Evolutionary conservation across 2,329 filamentous ascomycete species (phyloP).

Genomic region (Paradendryphiella salina): DNA sequence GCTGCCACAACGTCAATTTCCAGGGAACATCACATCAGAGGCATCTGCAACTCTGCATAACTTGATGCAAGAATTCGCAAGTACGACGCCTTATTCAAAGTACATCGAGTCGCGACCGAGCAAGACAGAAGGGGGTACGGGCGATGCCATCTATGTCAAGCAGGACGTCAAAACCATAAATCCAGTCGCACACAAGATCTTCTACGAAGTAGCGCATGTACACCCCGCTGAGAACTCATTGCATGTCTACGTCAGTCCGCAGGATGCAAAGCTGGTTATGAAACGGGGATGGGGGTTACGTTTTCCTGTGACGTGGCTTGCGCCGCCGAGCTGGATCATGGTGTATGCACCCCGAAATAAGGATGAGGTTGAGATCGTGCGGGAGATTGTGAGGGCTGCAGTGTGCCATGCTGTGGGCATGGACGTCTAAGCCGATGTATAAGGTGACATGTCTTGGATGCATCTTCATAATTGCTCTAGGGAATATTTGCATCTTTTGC

Average conservation of each 20-base stretch:
- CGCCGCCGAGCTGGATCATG: conserved; percentile 56
- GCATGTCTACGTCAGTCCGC: conserved; percentile 77
- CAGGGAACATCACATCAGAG: conserved; percentile 25
- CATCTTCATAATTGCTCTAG: neutral
- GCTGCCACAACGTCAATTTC: conserved; percentile 36
- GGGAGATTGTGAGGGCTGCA: conserved; percentile 72
- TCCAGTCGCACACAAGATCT: conserved; percentile 35
- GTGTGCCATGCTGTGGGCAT: conserved; percentile 63
- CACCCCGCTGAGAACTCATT: conserved; percentile 75
- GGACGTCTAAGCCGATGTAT: conserved; percentile 13
- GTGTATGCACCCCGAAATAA: conserved; percentile 76
- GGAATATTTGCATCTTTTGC: neutral
- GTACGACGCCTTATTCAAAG: conserved; percentile 18
- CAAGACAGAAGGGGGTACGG: conserved; percentile 42
- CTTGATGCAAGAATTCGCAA: conserved; percentile 31
- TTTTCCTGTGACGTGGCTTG: conserved; percentile 51
- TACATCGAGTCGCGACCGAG: conserved; percentile 29
- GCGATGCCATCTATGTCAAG: conserved; percentile 37
- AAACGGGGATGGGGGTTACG: conserved; percentile 76
- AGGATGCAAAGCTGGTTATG: conserved; percentile 72
- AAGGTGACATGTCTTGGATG: neutral
- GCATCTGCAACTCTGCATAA: conserved; percentile 23
- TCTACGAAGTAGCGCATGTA: conserved; percentile 59
- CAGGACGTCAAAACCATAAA: conserved; percentile 32
- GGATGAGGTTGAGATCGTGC: conserved; percentile 68